Base-by-base conservation (phyloP, 495 filamentous ascomycete genomes). In the Hypoxylon intermedium region DNA sequence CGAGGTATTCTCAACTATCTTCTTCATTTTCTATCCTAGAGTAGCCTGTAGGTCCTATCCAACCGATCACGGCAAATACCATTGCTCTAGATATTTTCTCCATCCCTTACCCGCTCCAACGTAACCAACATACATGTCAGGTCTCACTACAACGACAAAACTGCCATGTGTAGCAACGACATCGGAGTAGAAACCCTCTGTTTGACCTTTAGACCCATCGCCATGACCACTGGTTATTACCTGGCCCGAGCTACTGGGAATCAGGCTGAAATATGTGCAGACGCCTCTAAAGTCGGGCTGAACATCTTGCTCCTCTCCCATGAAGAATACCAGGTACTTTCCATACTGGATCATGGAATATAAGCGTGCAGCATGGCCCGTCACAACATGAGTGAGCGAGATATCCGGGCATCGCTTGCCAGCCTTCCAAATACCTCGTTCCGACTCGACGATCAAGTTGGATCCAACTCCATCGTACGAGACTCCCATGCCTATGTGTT, bases 51-150 rank as follows among this genome's bases (percentile, higher is more conserved):
- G n/a, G n/a, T n/a, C n/a, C 24, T 26, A 26, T 3, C 24, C 4
- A 26, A 26, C 3, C 7, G 7, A n/a, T 28, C 33, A 62, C n/a
- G 52, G 5, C 18, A 28, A 34, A 28, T 60, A 60, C 11, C 59
- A 3, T 15, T 48, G 38, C 15, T 50, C 53, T 19, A 67, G n/a
- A 30, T 67, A 67, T 19, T 38, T 33, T 9, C 48, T 53, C 63
- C 63, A 67, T 24, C 48, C 63, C 2, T 56, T 50, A 5, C 56
- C 57, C 20, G 49, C 47, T 18, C 63, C 63, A n/a, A 64, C 54
- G 24, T 64, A 60, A 7, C 60, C 67, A 34, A 69, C 63, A 28
- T 69, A 69, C 67, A 67, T 69, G 41, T 69, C 67, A 5, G 67
- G 67, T 18, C 67, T 56, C 16, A 69, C 67, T 5, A 69, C 53